Evolutionary conservation across 768 basidiomycete species (phyloP), one percentile per base, ranked within the genome.

Genomic region (Pleurotus cornucopiae): DNA sequence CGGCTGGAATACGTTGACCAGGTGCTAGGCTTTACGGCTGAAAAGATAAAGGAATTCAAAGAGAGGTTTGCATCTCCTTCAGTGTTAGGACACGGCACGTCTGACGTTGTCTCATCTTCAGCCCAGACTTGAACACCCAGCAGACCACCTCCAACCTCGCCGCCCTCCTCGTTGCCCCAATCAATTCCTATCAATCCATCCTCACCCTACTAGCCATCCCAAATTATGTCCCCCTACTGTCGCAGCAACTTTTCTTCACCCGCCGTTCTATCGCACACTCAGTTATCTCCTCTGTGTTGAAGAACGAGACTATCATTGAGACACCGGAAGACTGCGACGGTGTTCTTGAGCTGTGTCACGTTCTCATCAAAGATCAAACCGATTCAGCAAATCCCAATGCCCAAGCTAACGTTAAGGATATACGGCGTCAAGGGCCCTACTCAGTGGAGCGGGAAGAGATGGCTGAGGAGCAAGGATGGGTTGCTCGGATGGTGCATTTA

Each of bases 391-490:
- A 54, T 46, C 64, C 65, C 56, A 70, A 76, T 57, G 69, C 67
- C 6, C 69, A 72, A 38, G 60, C 66, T 25, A 73, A 69, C 21
- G 62, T 64, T 20, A 76, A 78, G 60, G 81, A 82, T 45, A 64
- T 70, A 47, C 77, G 84, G 57, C 74, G 85, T 58, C 81, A 82
- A 56, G 84, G 83, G 5, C 76, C 83, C 7, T 81, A 85, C 61
- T 73, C 76, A 25, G 63, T 81, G 51, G 95, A 96, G 67, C 72
- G 86, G 49, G 91, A 95, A 67, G 96, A 98, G 66, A 79, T 94
- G 76, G 95, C 94, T 0, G 97, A 99, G 69, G 97, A 99, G 69
- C 97, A 99, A 64, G 97, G 97, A 0, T 99, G 97, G 97, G 85
- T 98, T 13, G 96, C 97, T 40, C 77, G 96, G 60, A 98, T 98